Evolutionary conservation across 2,329 filamentous ascomycete species (phyloP), one percentile per base, ranked within the genome.

Genomic region (Fusarium newnesense): DNA sequence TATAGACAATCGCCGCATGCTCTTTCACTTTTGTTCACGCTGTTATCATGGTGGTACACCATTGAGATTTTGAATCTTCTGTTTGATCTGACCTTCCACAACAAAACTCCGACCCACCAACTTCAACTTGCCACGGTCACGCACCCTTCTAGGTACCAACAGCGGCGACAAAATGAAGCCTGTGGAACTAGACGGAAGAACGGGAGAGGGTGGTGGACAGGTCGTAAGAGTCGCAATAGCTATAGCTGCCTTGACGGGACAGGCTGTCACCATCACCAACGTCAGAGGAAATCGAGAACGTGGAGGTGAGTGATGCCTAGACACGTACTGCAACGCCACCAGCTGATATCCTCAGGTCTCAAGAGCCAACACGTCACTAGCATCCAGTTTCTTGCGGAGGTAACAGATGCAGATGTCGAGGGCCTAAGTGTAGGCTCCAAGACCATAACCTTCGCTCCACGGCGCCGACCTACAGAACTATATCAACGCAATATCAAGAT

Each of bases 141-240:
- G 42, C 50, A 59, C 59, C 47, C 34, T 54, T 36, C n/a, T 24
- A 52, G 32, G 18, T 36, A 24, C 50, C 49, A 34, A 52, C 16
- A 49, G 32, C 52, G 50, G 43, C 47, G 57, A 53, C 24, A 72
- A 37, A 28, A 78, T 79, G 75, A 83, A 81, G 46, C 68, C 78
- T 12, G 83, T 90, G 30, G 81, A 84, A 59, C 78, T 91, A 4
- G 88, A 91, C 72, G 90, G 89, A 21, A 80, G 84, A 18, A 88
- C 85, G 0, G 89, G 89, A 2, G 89, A 91, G 76, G 90, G 90
- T 9, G 90, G 89, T 8, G 90, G 90, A 5, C 90, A 92, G 72
- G 79, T 92, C 0, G 85, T 91, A 2, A 82, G 90, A 47, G 81
- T 90, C 4, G 88, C 89, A 5, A 83, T 89, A 40, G 84, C 84